Percentiles rank a stretch among this genome's conserved stretches.
Evolutionary conservation across 257 asterid species (phyloP).

Genomic region (Leptodermis oblonga): DNA sequence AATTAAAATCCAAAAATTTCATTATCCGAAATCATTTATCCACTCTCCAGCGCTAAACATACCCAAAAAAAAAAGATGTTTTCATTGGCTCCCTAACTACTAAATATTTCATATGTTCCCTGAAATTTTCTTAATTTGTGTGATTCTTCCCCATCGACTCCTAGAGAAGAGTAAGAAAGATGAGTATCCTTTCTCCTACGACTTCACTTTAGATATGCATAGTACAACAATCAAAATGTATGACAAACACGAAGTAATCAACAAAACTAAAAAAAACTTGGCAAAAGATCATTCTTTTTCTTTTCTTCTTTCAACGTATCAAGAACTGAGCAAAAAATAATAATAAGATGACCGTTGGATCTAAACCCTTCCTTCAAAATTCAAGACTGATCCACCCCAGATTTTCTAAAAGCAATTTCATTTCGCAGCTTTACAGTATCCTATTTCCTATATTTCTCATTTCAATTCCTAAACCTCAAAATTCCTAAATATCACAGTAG

Average conservation of each 20-base stretch:
- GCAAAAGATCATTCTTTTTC: constrained; percentile 8
- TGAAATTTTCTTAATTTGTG: no score
- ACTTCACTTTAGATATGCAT: not conserved
- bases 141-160: no score
- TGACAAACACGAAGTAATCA: not conserved
- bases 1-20: no score
- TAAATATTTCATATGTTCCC: no score
- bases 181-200: not conserved
- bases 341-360: constrained; percentile 16
- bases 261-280: not conserved
- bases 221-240: not conserved
- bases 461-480: constrained; percentile 25
- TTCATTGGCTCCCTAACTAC: no score
- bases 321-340: constrained; percentile 19
- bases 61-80: no score
- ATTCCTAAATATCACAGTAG: constrained; percentile 24
- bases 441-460: constrained; percentile 38
- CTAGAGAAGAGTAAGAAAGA: no score
- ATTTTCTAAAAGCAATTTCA: constrained; percentile 28
- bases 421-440: constrained; percentile 34
- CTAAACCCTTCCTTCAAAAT: constrained; percentile 19
- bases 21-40: no score
- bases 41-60: no score
- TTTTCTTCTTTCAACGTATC: constrained; percentile 7
- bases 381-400: constrained; percentile 40